Evolutionary conservation across 345 rosid species (phyloP).

Genomic region (Sisymbrium irio): DNA sequence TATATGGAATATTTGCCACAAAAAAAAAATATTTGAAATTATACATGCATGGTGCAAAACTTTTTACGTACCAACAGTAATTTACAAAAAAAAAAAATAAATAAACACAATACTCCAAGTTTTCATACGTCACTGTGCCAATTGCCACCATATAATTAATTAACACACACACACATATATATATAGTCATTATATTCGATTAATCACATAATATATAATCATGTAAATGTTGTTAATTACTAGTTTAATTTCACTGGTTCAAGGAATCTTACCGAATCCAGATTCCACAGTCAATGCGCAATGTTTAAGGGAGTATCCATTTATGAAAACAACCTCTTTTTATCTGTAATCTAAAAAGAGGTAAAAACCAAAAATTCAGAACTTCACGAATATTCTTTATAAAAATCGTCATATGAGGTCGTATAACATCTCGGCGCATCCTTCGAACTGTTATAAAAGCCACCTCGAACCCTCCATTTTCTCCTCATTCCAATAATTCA

Average conservation of each 20-base stretch:
- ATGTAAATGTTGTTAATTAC: neutral
- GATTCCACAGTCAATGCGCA: neutral
- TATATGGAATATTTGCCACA: neutral
- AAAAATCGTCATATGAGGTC: constrained; percentile 13
- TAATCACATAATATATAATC: neutral
- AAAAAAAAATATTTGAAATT: neutral
- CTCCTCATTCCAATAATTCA: constrained; percentile 20
- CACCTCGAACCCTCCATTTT: constrained; percentile 17
- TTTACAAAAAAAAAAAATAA: neutral
- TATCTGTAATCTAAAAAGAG: neutral
- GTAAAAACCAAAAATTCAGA: neutral
- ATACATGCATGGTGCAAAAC: neutral
- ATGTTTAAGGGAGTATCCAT: neutral
- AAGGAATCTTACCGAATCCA: neutral
- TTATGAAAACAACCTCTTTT: neutral
- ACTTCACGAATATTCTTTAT: neutral
- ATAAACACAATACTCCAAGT: neutral
- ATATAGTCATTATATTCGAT: neutral
- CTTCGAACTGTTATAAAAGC: constrained; percentile 45
- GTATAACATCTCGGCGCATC: constrained; percentile 2
- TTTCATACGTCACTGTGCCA: neutral
- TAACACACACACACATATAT: neutral
- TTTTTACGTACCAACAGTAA: neutral
- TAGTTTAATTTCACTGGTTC: too few relatives aligned
- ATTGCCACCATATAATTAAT: neutral